Base-by-base conservation (phyloP, 305 asterid species). In the Rubia peregrina region DNA sequence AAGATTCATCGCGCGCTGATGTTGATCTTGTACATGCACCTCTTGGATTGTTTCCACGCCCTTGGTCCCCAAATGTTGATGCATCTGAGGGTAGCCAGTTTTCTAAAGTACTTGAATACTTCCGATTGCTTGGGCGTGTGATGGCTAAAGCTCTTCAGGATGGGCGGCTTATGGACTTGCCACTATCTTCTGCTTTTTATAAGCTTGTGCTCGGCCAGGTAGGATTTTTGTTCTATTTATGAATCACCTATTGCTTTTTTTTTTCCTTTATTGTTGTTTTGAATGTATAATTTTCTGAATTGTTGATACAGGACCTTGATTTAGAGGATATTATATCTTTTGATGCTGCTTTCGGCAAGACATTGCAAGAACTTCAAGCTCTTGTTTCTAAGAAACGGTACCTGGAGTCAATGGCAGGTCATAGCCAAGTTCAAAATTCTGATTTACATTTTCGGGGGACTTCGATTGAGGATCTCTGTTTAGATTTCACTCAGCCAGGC, bases 111-210 rank as follows among this genome's bases (percentile, higher is more conserved):
- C 76, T 81, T 0, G 98, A 95, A 67, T 81, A 92, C 79, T 90
- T 88, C 72, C 87, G 87, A 59, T 85, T 92, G 76, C 96, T 92
- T 71, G 99, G 99, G 65, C 88, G 92, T 77, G 95, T 90, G 76
- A 85, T 90, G 97, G 98, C 98, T 51, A 95, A 90, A 84, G 96
- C 97, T 75, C 98, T 95, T 77, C 99, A 95, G 76, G 99, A 95
- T 76, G 98, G 97, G 74, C 88, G 99, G 81, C 97, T 95, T 64
- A 84, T 95, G 85, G 99, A 95, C 85, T 71, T 95, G 78, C 95
- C 99, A n/a, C 80, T 95, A 64, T 92, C 99, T 60, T 75, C 77
- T 75, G 92, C 98, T 48, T 95, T 95, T 71, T 85, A 90, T 82
- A 95, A 87, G 82, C 96, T 92, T 67, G 76, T 86, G 55, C 98